Conservation (phyloP, 768 basidiomycete species). For the Macrolepiota dolichaula region DNA sequence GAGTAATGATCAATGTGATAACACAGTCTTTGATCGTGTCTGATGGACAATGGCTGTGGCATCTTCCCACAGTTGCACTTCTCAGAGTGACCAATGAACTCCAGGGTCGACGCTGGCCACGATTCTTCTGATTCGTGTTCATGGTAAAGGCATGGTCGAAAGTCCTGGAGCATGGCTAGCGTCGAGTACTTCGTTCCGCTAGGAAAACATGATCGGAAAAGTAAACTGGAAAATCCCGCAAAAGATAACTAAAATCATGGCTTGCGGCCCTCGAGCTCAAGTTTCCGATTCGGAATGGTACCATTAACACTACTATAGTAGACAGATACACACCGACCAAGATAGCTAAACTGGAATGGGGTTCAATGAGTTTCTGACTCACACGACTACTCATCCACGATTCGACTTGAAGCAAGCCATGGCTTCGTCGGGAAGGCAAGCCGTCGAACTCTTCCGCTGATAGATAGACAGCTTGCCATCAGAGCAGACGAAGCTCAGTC, state of each 20-base stretch:
- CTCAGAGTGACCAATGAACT: neutral
- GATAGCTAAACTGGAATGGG: neutral
- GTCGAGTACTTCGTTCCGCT: neutral
- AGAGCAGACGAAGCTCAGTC: slow-evolving; percentile 54
- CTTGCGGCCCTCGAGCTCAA: neutral
- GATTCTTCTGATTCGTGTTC: neutral
- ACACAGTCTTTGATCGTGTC: neutral
- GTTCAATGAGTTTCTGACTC: neutral
- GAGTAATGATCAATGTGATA: neutral
- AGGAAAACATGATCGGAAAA: neutral
- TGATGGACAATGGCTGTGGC: neutral
- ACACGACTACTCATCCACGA: neutral
- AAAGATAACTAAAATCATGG: neutral
- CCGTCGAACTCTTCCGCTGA: slow-evolving; percentile 38
- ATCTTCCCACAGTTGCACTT: neutral
- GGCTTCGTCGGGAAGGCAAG: slow-evolving; percentile 43
- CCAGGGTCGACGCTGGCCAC: neutral
- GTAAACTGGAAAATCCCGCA: neutral
- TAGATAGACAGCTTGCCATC: slow-evolving; percentile 46
- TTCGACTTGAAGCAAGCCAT: slow-evolving; percentile 21
- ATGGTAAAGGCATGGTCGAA: neutral
- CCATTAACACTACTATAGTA: neutral
- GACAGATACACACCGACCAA: neutral
- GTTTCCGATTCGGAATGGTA: slow-evolving; percentile 7
- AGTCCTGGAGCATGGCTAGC: neutral